phyloP scores from a whole-genome alignment of 768 basidiomycete genomes.

The Mycena alexandri region DNA sequence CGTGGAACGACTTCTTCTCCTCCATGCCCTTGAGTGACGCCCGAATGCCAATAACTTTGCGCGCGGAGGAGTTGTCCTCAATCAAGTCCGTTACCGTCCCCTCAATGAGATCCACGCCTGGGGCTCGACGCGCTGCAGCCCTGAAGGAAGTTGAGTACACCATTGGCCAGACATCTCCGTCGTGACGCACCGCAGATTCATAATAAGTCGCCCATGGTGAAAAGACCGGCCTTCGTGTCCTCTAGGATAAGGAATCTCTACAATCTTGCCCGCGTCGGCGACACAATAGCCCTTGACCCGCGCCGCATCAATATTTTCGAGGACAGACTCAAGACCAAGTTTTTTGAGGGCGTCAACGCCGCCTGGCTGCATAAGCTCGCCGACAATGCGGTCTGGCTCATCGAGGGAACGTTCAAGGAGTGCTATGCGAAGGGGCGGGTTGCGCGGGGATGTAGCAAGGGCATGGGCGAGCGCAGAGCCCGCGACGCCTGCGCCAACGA shows the following conservation, averaged over 20 bases:
- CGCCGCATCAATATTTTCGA: conserved; percentile 92
- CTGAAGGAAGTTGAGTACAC: conserved; percentile 2
- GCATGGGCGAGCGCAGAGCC: conserved; percentile 90
- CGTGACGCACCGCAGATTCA: conserved; percentile 66
- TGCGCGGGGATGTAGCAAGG: conserved; percentile 71
- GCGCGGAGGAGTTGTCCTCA: conserved; percentile 58
- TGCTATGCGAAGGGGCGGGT: conserved; percentile 78
- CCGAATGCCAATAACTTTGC: conserved; percentile 75
- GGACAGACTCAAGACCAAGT: conserved; percentile 80
- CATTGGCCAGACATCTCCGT: not conserved
- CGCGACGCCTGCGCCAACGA: conserved; percentile 94
- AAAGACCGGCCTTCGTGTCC: conserved; percentile 84
- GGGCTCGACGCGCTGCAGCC: conserved; percentile 68
- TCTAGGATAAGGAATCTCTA: conserved; percentile 91
- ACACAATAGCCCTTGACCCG: conserved; percentile 90
- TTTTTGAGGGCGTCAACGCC: conserved; percentile 81
- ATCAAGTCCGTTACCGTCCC: conserved; percentile 86
- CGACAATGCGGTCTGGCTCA: conserved; percentile 97
- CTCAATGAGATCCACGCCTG: conserved; percentile 84
- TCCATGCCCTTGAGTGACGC: conserved; percentile 54
- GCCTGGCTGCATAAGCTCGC: conserved; percentile 95
- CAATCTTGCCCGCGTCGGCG: conserved; percentile 68
- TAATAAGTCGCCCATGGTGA: conserved; percentile 94
- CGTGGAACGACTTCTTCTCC: conserved; percentile 70
- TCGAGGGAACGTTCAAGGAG: conserved; percentile 92